Evolutionary conservation across 2,329 filamentous ascomycete genomes (phyloP), one percentile per base, ranked within the genome.

Genomic region (Cercospora sp.): DNA sequence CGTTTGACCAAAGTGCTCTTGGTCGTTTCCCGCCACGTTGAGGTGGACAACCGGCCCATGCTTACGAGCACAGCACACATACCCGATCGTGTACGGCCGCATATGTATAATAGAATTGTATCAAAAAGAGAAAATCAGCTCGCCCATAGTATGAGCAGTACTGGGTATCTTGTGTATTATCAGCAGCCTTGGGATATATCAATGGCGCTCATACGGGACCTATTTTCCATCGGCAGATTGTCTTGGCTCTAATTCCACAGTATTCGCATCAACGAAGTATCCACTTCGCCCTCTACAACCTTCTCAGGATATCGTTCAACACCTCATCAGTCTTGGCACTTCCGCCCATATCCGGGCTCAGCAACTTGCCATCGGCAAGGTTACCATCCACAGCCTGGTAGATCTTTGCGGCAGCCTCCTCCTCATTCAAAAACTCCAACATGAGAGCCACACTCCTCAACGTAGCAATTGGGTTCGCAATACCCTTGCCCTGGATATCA

Each of bases 381-480:
- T 95, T 96, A 53, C 85, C 93, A 81, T 99, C 95, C 26, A 98
- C 93, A 24, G 95, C 95, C 68, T 89, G 86, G 81, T 98, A 97
- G 76, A 99, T 97, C 83, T 86, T 89, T 32, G 91, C 93, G 37
- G 95, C 95, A 21, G 95, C 95, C 71, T 87, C 85, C 81, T 93
- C 90, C 84, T 97, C 90, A 71, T 93, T 89, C 72, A 98, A 84
- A 82, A 98, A 99, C 85, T 98, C 94, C 73, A 99, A 86, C 95
- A 99, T 98, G 70, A 97, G 85, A 37, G 91, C 95, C 16, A 93
- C 91, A 81, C 91, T 95, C 78, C 95, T 86, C 72, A 99, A 87
- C 9, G 95, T 98, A 40, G 95, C 95, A 77, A 99, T 96, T 26
- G 95, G 95, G 83, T 99, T 99, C 74, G 95, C 93, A 78, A 99